These are phyloP conservation scores for Yarrowia divulgata DNA, from an alignment of 805 yeast genomes.

Conservation along the genomic window DNA sequence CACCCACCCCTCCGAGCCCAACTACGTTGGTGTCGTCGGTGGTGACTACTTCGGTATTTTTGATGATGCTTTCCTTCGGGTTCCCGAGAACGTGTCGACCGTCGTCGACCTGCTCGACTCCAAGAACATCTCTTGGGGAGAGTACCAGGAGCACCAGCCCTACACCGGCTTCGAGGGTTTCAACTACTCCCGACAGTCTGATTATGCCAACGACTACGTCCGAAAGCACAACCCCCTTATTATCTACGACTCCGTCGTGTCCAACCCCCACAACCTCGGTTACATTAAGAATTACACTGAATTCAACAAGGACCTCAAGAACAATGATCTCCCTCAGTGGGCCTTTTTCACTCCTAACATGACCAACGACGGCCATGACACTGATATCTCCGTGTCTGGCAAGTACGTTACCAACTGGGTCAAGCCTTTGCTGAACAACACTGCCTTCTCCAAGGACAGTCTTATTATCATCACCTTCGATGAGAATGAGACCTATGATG, in stretches of 20 bases:
- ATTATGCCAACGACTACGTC: conserved; percentile 14
- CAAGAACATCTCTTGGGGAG: conserved; percentile 15
- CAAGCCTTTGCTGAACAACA: conserved; percentile 11
- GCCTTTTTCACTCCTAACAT: conserved; percentile 15
- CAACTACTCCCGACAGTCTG: conserved; percentile 13
- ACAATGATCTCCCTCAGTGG: conserved; percentile 9
- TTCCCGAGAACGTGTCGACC: conserved; percentile 4
- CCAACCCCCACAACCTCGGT: conserved; percentile 5
- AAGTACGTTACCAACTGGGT: conserved; percentile 2
- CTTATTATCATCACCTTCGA: conserved; percentile 9
- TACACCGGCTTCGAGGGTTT: conserved; percentile 8
- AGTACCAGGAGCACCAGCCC: conserved; percentile 15
- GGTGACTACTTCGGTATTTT: conserved; percentile 12
- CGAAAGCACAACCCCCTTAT: conserved; percentile 13
- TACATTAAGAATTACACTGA: conserved; percentile 8
- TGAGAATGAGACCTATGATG: conserved; percentile 12
- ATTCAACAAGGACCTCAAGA: conserved; percentile 2
- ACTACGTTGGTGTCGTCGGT: conserved; percentile 14
- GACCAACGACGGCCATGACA: conserved; percentile 15
- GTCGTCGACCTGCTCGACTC: conserved; percentile 11
- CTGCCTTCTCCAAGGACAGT: conserved; percentile 2
- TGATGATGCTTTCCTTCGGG: conserved; percentile 3
- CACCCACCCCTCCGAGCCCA: conserved; percentile 15
- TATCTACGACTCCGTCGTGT: conserved; percentile 10
- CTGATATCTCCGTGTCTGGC: conserved; percentile 7